A percentile compares a stretch with the other conserved stretches of the same genome.
phyloP scores from a whole-genome alignment of 2,329 filamentous ascomycete species.

The Trichoderma brevicompactum region DNA sequence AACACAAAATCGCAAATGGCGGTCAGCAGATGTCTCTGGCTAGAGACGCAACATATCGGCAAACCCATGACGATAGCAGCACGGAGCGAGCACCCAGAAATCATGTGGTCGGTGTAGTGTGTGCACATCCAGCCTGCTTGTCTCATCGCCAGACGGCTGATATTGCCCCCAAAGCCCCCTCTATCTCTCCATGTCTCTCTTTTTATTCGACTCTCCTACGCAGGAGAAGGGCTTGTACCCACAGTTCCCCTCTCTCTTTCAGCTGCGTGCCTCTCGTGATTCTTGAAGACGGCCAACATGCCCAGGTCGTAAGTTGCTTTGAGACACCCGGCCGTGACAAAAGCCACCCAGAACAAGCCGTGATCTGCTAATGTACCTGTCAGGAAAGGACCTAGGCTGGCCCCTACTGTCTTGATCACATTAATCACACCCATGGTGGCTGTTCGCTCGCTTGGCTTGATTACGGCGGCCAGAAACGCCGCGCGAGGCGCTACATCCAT shows the following conservation, averaged over 20 bases:
- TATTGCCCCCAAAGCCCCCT: not conserved
- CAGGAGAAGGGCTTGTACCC: not conserved
- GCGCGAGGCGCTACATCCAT: conserved; percentile 75
- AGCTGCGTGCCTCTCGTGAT: conserved; percentile 27
- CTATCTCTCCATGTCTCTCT: not conserved
- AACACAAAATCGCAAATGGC: too few species aligned
- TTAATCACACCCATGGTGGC: conserved; percentile 73
- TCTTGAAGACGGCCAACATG: conserved; percentile 48
- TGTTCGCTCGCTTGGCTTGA: conserved; percentile 68
- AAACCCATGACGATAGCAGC: too few species aligned
- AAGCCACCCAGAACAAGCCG: conserved; percentile 63
- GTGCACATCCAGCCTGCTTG: not conserved
- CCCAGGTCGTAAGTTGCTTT: conserved; percentile 66
- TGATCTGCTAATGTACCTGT: conserved; percentile 65
- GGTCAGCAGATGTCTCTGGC: too few species aligned
- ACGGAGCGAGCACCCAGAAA: too few species aligned
- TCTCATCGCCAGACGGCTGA: not conserved
- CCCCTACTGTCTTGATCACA: conserved; percentile 67
- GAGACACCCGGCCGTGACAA: conserved; percentile 64
- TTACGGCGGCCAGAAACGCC: conserved; percentile 69
- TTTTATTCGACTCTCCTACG: not conserved
- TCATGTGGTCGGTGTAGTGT: too few species aligned
- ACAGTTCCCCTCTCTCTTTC: not conserved
- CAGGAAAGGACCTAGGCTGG: conserved; percentile 64
- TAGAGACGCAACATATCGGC: too few species aligned